Evolutionary conservation across 352 stramenopile genomes (phyloP), one percentile per base, ranked within the genome.

Genomic region (Blastocystis sp.): DNA sequence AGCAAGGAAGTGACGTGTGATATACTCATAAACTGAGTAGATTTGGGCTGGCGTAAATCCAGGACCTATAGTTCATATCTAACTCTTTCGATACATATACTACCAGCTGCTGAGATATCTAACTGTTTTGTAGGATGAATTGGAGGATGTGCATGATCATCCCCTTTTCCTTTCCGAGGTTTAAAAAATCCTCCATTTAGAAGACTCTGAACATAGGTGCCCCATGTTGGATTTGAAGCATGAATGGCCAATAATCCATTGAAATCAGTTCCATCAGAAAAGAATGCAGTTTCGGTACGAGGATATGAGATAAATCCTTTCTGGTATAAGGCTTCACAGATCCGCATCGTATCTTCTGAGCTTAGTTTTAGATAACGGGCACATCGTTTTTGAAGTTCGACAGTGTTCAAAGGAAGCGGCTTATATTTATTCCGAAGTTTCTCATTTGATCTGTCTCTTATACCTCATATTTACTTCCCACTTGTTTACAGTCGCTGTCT

Each of bases 241-340:
- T 98, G 95, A 33, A 95, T 87, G 7, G 89, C 79, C 0, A 98
- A 60, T 13, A 97, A 92, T 3, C 6, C 91, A 68, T 92, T 92
- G n/a, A 98, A 90, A 89, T 98, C 95, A 6, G 94, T 96, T 48
- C 93, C 93, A 89, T 95, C 93, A 89, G 97, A 96, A 91, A 99
- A 99, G 70, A 95, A 95, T 92, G 98, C 98, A 13, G 97, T 99
- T 91, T 99, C 98, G 1, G 98, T 99, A 87, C 98, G 94, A 13
- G 98, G 98, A 90, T 99, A 99, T 87, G 94, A 76, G 84, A 99
- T 95, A 33, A 97, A 95, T 30, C 97, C 98, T 89, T 97, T 95
- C 91, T 99, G 96, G 92, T 99, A 99, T 35, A 98, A 92, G 68
- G 92, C 93, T 91, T 98, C 96, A 24, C 95, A 96, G 3, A 95